These are phyloP conservation scores for Parachlorella kessleri DNA, from an alignment of 139 green algal genomes.

Conservation along the genomic window DNA sequence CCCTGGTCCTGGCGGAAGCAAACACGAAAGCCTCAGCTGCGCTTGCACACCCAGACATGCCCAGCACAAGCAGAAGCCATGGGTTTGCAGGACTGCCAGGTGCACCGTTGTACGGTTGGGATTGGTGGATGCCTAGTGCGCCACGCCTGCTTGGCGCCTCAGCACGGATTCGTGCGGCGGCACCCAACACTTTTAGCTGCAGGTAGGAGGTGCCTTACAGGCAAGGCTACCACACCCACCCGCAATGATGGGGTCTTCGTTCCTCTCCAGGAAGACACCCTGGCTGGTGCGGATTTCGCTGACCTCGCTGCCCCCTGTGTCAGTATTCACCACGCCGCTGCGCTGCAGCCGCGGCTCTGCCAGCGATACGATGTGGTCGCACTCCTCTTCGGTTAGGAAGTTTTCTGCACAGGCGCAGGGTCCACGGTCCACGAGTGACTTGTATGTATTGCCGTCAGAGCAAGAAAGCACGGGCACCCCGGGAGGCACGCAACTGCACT, in stretches of 20 bases:
- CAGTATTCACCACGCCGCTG: conserved; percentile 41
- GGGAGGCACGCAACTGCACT: background rate
- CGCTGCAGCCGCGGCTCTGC: conserved; percentile 18
- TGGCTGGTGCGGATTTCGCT: conserved; percentile 37
- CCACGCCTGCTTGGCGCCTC: too few species aligned
- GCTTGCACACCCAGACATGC: background rate
- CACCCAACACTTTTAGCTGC: too few species aligned
- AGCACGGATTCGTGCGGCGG: too few species aligned
- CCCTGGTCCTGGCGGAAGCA: conserved; percentile 10
- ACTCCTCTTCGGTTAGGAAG: conserved; percentile 25
- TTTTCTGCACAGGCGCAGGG: background rate
- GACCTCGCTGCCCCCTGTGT: conserved; percentile 28
- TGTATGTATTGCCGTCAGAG: background rate
- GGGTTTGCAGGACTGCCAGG: background rate
- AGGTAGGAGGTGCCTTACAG: too few species aligned
- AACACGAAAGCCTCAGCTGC: background rate
- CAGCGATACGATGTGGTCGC: conserved; percentile 32
- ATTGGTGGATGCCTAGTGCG: too few species aligned
- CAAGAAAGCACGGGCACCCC: background rate
- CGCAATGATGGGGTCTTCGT: conserved; percentile 30
- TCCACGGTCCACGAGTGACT: background rate
- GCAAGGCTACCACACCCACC: too few species aligned
- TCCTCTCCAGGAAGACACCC: conserved; percentile 12
- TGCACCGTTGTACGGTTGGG: too few species aligned
- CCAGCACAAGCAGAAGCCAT: background rate